These are phyloP conservation scores for Aotearoamyces nothofagi DNA, from an alignment of 2,329 filamentous ascomycete species.

Conservation along the genomic window DNA sequence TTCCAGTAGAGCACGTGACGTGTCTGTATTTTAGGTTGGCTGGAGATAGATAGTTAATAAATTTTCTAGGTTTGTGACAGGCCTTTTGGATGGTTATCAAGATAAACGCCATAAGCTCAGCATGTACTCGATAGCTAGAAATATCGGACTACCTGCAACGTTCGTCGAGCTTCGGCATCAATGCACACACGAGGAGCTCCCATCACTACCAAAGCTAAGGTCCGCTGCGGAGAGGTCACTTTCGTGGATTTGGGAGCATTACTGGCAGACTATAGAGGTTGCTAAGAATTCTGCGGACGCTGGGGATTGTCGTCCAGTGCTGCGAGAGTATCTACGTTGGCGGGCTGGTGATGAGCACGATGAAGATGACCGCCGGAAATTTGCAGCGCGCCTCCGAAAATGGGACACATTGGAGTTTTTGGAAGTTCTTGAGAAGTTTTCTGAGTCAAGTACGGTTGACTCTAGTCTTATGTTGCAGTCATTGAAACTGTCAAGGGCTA, in stretches of 20 bases:
- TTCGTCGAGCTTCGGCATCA: slow-evolving; percentile 87
- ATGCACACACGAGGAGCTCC: slow-evolving; percentile 78
- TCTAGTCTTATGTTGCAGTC: slow-evolving; percentile 7
- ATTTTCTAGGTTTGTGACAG: slow-evolving; percentile 76
- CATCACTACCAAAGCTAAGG: slow-evolving; percentile 58
- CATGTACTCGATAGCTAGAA: slow-evolving; percentile 59
- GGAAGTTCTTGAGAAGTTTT: slow-evolving; percentile 10
- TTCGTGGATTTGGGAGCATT: slow-evolving; percentile 78
- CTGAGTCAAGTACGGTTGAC: slow-evolving; percentile 7
- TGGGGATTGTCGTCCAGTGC: slow-evolving; percentile 5
- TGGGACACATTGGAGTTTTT: slow-evolving; percentile 6
- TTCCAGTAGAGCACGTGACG: too few species aligned
- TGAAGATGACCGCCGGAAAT: slow-evolving; percentile 1
- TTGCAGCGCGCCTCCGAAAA: slow-evolving; percentile 1
- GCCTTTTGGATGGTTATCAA: slow-evolving; percentile 60
- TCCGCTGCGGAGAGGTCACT: slow-evolving; percentile 55
- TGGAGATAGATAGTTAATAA: too few species aligned
- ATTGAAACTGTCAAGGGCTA: slow-evolving; percentile 26
- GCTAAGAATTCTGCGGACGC: slow-evolving; percentile 5
- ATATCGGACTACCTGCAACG: slow-evolving; percentile 53
- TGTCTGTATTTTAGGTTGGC: too few species aligned
- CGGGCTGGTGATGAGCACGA: not conserved
- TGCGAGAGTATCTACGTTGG: slow-evolving; percentile 8
- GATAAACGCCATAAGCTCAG: slow-evolving; percentile 50
- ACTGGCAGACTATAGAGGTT: slow-evolving; percentile 46